Base-by-base conservation (phyloP, 1,139 yeast species). In the Debaryomyces fabryi region DNA sequence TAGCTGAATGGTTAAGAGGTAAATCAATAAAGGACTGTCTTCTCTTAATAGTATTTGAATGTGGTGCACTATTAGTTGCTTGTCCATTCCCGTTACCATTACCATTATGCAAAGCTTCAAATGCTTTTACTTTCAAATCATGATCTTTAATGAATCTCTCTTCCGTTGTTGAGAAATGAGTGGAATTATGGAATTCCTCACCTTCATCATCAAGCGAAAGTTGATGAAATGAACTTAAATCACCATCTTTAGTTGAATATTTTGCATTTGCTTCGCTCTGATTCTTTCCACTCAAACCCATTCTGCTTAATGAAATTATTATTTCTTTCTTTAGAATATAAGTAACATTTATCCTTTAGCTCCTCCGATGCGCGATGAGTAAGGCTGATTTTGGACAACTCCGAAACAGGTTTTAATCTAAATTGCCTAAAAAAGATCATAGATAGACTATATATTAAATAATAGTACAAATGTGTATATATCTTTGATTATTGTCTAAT, bases 111-210 rank as follows among this genome's bases (percentile, higher is more conserved):
- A 81, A 68, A 6, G 83, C 83, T 55, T 79, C 82, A 51, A 87
- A 73, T 0, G 93, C 89, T 54, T 79, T 76, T 47, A 83, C 65
- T 59, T 86, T 87, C 55, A 90, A 85, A 55, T 86, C 91, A 52
- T 86, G 83, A 49, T 85, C 90, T 61, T 80, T 81, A 58, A 85
- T 73, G 58, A 77, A 74, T 58, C 76, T 77, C 57, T 88, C 95
- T 58, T 88, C 92, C 2, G 83, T 79, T 49, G 85, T 76, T 1
- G 92, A 82, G 59, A 73, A 85, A 60, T 82, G 85, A 1, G 86
- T 74, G n/a, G 81, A 72, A 46, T 64, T 70, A 54, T 59, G 63
- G 1, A 74, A 58, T 30, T 70, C 55, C 23, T 53, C 49, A 10
- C 63, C 68, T 33, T 70, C 76, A 35, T 63, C 69, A 41, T 69